These are phyloP conservation scores for Suillus americanus DNA, from an alignment of 768 basidiomycete genomes.

Conservation along the genomic window DNA sequence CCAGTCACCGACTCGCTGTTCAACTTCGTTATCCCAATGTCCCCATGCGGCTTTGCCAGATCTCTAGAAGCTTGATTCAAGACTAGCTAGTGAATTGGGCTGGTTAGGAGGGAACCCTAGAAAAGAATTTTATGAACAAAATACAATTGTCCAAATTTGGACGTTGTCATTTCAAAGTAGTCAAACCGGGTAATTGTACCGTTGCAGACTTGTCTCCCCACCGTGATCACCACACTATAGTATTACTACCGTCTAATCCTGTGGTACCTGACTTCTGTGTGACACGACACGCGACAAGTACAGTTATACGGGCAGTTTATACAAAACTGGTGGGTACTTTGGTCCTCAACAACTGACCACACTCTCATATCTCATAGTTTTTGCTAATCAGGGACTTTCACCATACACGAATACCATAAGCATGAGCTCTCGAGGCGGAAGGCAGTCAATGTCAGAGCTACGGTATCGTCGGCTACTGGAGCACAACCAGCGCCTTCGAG, in stretches of 20 bases:
- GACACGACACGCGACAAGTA: background rate
- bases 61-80: background rate
- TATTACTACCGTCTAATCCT: background rate
- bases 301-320: background rate
- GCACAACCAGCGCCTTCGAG: slow-evolving; percentile 70
- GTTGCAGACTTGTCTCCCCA: slow-evolving; percentile 5
- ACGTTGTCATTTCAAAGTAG: background rate
- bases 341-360: background rate
- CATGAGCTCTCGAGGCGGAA: slow-evolving; percentile 65
- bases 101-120: background rate
- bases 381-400: background rate
- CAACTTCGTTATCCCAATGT: background rate
- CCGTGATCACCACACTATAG: slow-evolving; percentile 2
- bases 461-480: slow-evolving; percentile 77
- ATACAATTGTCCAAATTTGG: background rate
- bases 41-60: background rate
- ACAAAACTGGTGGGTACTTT: slow-evolving; percentile 1
- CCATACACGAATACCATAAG: slow-evolving; percentile 12
- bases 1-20: background rate
- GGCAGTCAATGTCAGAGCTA: slow-evolving; percentile 78
- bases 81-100: background rate
- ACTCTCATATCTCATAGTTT: slow-evolving; percentile 8
- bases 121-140: slow-evolving; percentile 3
- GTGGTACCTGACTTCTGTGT: background rate
- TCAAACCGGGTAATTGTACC: slow-evolving; percentile 5